Evolutionary conservation across 2,329 filamentous ascomycete genomes (phyloP).

Genomic region (Beauveria sp.): DNA sequence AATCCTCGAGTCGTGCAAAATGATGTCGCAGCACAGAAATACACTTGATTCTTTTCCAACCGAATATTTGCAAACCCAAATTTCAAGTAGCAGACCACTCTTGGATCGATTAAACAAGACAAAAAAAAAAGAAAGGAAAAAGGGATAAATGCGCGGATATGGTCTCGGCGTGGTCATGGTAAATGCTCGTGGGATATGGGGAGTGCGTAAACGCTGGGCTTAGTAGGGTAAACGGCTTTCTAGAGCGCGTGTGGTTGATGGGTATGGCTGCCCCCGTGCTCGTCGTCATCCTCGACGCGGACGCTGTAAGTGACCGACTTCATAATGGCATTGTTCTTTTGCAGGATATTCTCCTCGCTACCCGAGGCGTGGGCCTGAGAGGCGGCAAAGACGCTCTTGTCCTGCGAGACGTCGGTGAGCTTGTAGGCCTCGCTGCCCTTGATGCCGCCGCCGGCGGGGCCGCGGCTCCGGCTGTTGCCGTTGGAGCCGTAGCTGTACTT

Average conservation of each 20-base stretch:
- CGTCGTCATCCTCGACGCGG: slow-evolving; percentile 24
- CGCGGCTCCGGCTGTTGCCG: slow-evolving; percentile 17
- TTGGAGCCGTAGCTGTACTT: slow-evolving; percentile 21
- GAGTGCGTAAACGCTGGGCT: neutral
- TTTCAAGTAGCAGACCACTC: neutral
- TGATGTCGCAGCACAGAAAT: neutral
- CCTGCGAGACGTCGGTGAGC: slow-evolving; percentile 29
- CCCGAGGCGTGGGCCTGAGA: slow-evolving; percentile 18
- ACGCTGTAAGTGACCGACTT: slow-evolving; percentile 37
- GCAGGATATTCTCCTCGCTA: slow-evolving; percentile 34
- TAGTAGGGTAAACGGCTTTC: neutral
- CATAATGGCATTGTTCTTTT: slow-evolving; percentile 26
- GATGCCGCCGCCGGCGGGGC: slow-evolving; percentile 14
- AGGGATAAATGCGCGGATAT: neutral
- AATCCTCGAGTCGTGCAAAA: neutral
- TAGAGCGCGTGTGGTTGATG: neutral
- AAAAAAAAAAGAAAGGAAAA: neutral
- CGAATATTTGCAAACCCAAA: neutral
- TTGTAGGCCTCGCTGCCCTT: slow-evolving; percentile 27
- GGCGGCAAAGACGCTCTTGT: slow-evolving; percentile 22
- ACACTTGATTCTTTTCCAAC: neutral
- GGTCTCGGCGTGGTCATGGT: neutral
- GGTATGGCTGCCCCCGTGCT: neutral
- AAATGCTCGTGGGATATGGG: neutral
- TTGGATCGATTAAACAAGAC: neutral